Percentiles rank a stretch among this genome's conserved stretches.
Conservation (phyloP, 345 rosid genomes). For the Hypericum androsaemum region DNA sequence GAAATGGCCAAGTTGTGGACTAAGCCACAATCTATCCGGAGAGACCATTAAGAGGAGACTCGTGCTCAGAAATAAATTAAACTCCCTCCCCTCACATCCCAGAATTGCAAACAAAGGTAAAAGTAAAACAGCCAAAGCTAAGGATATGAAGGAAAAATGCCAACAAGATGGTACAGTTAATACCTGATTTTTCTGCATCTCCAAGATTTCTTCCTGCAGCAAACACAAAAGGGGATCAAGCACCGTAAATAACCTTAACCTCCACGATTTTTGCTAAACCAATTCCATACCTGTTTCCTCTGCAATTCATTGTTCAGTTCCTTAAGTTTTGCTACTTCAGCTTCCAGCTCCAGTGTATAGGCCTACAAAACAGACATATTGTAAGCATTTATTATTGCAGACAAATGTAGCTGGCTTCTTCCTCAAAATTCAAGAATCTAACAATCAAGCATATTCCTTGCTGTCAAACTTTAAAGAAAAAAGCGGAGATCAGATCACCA, state of each 20-base stretch:
- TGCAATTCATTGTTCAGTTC: conserved; percentile 19
- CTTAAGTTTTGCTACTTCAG: conserved; percentile 23
- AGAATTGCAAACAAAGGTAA: conserved; percentile 10
- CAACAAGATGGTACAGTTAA: conserved; percentile 12
- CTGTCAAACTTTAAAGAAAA: no score
- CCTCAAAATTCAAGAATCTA: no score
- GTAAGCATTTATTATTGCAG: no score
- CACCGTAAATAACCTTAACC: conserved; percentile 1
- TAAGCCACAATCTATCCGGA: no score
- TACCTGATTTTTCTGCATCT: conserved; percentile 60
- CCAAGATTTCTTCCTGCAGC: conserved; percentile 44
- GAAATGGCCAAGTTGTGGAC: no score
- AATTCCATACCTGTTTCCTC: conserved; percentile 19
- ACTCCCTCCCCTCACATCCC: neutral
- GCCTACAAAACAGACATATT: conserved; percentile 10
- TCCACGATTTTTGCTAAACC: neutral
- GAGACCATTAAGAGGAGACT: no score
- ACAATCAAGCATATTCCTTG: no score
- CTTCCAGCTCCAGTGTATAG: conserved; percentile 22
- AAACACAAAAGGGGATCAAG: conserved; percentile 19
- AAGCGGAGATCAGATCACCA: no score
- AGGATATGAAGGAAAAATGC: neutral
- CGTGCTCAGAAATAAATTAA: no score
- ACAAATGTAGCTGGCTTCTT: no score
- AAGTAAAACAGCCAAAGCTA: neutral